These are phyloP conservation scores for Lepiota brunneoincarnata DNA, from an alignment of 768 basidiomycete species.

Conservation along the genomic window DNA sequence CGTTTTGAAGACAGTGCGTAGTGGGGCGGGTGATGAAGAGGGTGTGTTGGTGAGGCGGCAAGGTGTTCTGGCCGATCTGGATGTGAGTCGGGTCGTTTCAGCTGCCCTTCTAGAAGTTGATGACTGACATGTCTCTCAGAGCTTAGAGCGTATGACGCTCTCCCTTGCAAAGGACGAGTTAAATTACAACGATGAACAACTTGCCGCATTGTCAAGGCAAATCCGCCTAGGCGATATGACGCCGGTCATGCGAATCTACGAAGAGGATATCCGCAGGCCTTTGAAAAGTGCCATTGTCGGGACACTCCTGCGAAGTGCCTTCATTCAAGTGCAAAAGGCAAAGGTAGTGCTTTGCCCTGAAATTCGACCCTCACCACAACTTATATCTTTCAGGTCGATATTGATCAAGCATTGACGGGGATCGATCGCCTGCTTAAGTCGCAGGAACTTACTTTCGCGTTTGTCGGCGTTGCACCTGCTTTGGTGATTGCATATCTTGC, in stretches of 20 bases:
- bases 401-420: conserved; percentile 84
- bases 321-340: conserved; percentile 94
- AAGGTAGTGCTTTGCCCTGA: conserved; percentile 50
- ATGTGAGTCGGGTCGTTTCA: conserved; percentile 42
- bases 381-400: conserved; percentile 64
- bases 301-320: conserved; percentile 75
- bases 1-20: conserved; percentile 78
- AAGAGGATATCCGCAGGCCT: conserved; percentile 89
- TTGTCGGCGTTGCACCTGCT: conserved; percentile 93
- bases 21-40: conserved; percentile 53
- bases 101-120: not conserved
- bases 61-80: conserved; percentile 81
- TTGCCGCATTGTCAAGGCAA: conserved; percentile 61
- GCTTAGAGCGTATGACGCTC: conserved; percentile 89
- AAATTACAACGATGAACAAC: conserved; percentile 56
- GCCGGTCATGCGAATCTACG: conserved; percentile 82
- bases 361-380: not conserved
- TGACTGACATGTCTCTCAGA: conserved; percentile 41
- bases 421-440: conserved; percentile 93
- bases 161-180: conserved; percentile 82
- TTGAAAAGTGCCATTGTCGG: conserved; percentile 78
- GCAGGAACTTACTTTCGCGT: conserved; percentile 94
- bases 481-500: conserved; percentile 74
- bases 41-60: conserved; percentile 76
- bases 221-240: conserved; percentile 83